phyloP scores from a whole-genome alignment of 805 yeast genomes.

The Lachancea dasiensis region DNA sequence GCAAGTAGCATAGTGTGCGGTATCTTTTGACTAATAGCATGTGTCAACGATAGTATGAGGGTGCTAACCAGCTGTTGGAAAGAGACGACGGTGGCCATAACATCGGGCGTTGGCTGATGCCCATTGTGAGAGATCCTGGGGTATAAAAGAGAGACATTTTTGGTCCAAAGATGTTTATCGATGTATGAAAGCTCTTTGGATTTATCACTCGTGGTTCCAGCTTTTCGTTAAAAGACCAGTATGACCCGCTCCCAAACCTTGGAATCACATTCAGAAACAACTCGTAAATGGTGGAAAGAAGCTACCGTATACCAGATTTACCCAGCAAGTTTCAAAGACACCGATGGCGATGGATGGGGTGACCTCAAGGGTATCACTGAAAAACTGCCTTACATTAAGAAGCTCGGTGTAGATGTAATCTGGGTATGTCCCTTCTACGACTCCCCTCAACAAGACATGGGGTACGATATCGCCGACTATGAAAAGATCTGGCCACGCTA shows the following conservation, averaged over 20 bases:
- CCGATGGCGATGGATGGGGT: slow-evolving; percentile 55
- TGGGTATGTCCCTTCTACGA: slow-evolving; percentile 57
- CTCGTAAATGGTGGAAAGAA: slow-evolving; percentile 48
- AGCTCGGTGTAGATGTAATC: slow-evolving; percentile 44
- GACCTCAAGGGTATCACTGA: slow-evolving; percentile 50
- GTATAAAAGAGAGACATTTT: no score
- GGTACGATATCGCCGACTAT: slow-evolving; percentile 54
- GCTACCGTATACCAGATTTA: slow-evolving; percentile 52
- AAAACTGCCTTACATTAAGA: slow-evolving; percentile 45
- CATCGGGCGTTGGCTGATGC: no score
- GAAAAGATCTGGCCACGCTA: slow-evolving; percentile 44
- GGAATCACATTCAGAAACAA: slow-evolving; percentile 12
- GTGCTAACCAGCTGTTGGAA: no score
- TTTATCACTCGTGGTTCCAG: no score
- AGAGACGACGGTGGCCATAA: no score
- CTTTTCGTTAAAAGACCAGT: not conserved
- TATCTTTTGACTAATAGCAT: no score
- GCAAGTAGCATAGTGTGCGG: no score
- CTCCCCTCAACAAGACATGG: slow-evolving; percentile 59
- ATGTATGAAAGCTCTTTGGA: no score
- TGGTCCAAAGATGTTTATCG: no score
- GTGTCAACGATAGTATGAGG: no score
- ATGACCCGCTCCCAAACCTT: not conserved
- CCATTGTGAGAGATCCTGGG: no score
- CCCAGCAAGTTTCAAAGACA: slow-evolving; percentile 56